Evolutionary conservation across 176 grass and related monocot species (phyloP).

Genomic region (Lolium rigidum): DNA sequence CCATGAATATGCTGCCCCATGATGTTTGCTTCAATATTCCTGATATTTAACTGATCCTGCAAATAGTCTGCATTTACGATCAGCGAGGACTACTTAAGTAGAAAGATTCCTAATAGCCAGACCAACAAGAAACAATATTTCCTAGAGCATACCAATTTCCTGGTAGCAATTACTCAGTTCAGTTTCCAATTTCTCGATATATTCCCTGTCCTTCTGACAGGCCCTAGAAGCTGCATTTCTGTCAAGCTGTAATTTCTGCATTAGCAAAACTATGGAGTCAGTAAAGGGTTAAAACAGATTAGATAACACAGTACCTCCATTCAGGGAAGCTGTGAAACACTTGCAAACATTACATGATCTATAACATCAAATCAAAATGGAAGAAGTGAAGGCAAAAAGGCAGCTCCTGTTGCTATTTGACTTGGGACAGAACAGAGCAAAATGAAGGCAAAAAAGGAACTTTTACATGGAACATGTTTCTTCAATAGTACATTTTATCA

Average conservation of each 20-base stretch:
- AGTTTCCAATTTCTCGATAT: constrained; percentile 73
- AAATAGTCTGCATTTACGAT: constrained; percentile 77
- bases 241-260: constrained; percentile 62
- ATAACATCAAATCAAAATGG: too few species aligned
- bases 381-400: too few species aligned
- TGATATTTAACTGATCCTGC: constrained; percentile 91
- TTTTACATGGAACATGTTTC: neutral
- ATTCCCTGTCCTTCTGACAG: constrained; percentile 63
- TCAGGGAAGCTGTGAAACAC: neutral
- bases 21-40: constrained; percentile 82
- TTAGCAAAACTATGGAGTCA: constrained; percentile 38
- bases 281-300: constrained; percentile 23
- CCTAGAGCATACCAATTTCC: constrained; percentile 76
- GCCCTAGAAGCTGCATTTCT: constrained; percentile 53
- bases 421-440: neutral
- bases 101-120: neutral
- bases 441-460: neutral
- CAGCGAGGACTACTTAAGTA: constrained; percentile 31
- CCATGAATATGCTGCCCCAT: constrained; percentile 88
- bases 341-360: too few species aligned
- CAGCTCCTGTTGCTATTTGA: neutral
- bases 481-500: neutral
- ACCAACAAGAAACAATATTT: constrained; percentile 37
- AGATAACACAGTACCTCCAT: neutral
- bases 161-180: constrained; percentile 88